These are phyloP conservation scores for Lasiosphaeria miniovina DNA, from an alignment of 495 filamentous ascomycete genomes.

Conservation along the genomic window DNA sequence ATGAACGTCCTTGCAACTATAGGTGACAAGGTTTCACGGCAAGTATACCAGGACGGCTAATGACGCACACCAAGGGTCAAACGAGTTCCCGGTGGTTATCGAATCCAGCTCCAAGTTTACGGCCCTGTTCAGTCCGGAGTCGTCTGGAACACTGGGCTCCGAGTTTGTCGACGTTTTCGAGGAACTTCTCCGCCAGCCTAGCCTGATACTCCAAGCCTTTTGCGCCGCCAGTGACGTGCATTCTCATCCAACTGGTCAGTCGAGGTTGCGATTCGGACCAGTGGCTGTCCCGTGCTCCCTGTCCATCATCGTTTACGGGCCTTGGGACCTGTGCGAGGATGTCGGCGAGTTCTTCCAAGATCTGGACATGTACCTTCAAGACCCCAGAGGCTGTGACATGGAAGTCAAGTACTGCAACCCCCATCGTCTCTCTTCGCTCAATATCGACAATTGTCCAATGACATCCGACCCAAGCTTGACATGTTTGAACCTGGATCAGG, in stretches of 20 bases:
- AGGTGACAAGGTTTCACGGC: background rate
- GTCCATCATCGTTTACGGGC: conserved; percentile 32
- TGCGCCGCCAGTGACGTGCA: conserved; percentile 4
- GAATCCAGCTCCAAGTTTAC: background rate
- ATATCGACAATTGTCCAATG: conserved; percentile 15
- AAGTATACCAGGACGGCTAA: background rate
- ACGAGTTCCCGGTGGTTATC: background rate
- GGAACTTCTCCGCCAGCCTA: conserved; percentile 17
- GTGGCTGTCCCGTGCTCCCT: conserved; percentile 14
- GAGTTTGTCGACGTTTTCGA: conserved; percentile 12
- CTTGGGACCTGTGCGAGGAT: conserved; percentile 24
- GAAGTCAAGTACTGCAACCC: conserved; percentile 45
- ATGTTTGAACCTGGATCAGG: background rate
- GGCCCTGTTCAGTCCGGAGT: background rate
- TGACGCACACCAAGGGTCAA: background rate
- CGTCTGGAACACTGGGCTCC: background rate
- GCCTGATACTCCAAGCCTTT: conserved; percentile 12
- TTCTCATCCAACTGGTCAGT: background rate
- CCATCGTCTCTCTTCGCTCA: conserved; percentile 34
- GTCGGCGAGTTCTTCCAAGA: conserved; percentile 34
- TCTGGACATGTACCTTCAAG: conserved; percentile 38
- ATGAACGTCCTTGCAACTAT: background rate
- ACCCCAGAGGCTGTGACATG: conserved; percentile 31
- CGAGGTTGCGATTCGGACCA: background rate
- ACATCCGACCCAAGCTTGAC: background rate